Evolutionary conservation across 2,329 filamentous ascomycete genomes (phyloP).

Genomic region (Pseudocercospora fuligena): DNA sequence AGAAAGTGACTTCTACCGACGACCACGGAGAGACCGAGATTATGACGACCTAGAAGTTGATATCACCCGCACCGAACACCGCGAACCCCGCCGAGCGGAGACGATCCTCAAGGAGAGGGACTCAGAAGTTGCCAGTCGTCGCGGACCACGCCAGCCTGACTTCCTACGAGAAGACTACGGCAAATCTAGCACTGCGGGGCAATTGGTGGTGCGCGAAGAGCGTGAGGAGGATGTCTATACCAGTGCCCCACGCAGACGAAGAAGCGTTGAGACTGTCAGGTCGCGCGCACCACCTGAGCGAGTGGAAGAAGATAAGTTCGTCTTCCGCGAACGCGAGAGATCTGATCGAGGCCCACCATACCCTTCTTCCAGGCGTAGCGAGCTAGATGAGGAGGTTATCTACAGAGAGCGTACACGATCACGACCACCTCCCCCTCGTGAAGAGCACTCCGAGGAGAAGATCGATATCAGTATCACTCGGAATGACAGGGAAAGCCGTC

Average conservation of each 20-base stretch:
- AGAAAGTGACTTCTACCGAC: slow-evolving; percentile 46
- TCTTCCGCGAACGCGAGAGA: slow-evolving; percentile 40
- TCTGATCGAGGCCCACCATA: slow-evolving; percentile 33
- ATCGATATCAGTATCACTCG: slow-evolving; percentile 43
- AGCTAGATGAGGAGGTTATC: slow-evolving; percentile 45
- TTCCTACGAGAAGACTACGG: slow-evolving; percentile 58
- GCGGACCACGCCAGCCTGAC: slow-evolving; percentile 52
- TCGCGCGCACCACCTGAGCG: slow-evolving; percentile 41
- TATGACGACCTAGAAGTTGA: slow-evolving; percentile 59
- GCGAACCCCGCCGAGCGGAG: slow-evolving; percentile 33
- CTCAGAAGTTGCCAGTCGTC: slow-evolving; percentile 40
- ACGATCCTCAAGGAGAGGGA: slow-evolving; percentile 40
- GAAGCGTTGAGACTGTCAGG: slow-evolving; percentile 36
- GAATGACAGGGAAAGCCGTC: slow-evolving; percentile 30
- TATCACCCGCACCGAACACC: slow-evolving; percentile 41
- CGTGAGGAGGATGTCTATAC: slow-evolving; percentile 42
- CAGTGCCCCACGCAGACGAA: slow-evolving; percentile 34
- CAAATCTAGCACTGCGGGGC: slow-evolving; percentile 46
- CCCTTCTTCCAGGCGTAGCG: slow-evolving; percentile 35
- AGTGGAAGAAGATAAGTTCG: slow-evolving; percentile 50
- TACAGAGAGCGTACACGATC: slow-evolving; percentile 45
- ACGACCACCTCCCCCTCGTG: slow-evolving; percentile 38
- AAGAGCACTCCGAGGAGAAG: slow-evolving; percentile 40
- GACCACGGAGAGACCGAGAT: slow-evolving; percentile 46
- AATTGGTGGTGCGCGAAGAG: slow-evolving; percentile 53